phyloP scores from a whole-genome alignment of 148 eudicot species.

The Chenopodium quinoa region DNA sequence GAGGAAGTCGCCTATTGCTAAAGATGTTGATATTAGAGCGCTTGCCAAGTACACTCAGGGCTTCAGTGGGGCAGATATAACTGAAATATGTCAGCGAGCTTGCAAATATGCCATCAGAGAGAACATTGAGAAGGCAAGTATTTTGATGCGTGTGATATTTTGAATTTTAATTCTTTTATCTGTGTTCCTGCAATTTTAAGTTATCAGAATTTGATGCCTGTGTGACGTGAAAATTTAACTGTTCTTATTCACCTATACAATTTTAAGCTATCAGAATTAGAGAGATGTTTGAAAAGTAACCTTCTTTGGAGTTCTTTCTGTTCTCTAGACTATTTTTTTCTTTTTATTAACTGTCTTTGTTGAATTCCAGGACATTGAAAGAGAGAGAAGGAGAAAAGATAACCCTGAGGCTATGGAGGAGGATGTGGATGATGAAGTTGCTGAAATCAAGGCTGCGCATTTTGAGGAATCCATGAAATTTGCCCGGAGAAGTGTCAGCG shows the following conservation, averaged over 20 bases:
- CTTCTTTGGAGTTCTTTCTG: not conserved
- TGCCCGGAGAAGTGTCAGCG: conserved; percentile 86
- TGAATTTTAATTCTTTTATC: not conserved
- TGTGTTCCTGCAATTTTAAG: not conserved
- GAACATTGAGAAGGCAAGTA: conserved; percentile 75
- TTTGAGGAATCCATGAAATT: conserved; percentile 90
- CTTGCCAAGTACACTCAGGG: conserved; percentile 94
- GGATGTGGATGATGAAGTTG: conserved; percentile 77
- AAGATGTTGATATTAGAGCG: conserved; percentile 73
- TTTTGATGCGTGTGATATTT: not conserved
- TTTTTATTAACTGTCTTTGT: not conserved
- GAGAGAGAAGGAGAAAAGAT: conserved; percentile 61
- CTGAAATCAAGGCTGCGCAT: conserved; percentile 76
- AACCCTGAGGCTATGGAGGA: conserved; percentile 92
- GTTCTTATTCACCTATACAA: not conserved
- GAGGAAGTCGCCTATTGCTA: conserved; percentile 77
- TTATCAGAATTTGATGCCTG: not conserved
- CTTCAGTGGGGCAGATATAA: conserved; percentile 89
- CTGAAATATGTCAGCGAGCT: conserved; percentile 89
- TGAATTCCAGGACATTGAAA: conserved; percentile 69
- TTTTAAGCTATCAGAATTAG: not conserved
- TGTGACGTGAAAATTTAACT: not conserved
- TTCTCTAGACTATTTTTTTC: not conserved
- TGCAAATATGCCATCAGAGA: conserved; percentile 88
- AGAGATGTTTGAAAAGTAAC: not conserved